These are phyloP conservation scores for Choanephora cucurbitarum DNA, from an alignment of 371 early-diverging fungal species.

Conservation along the genomic window DNA sequence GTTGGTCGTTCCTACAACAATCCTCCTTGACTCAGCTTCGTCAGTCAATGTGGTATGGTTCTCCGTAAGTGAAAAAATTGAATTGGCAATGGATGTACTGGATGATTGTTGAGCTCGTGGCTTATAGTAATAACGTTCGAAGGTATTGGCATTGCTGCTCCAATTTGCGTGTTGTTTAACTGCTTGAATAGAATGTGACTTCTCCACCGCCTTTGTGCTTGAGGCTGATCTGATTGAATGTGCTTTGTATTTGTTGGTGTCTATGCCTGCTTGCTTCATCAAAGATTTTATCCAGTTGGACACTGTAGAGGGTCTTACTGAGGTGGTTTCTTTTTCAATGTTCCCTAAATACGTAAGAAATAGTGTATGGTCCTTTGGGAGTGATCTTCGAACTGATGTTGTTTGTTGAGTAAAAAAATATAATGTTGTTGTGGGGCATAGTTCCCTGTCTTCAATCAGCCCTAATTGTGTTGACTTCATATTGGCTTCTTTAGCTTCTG, in stretches of 20 bases:
- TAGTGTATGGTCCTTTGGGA: not conserved
- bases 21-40: constrained; percentile 5
- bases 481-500: constrained; percentile 3
- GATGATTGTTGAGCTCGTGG: not conserved
- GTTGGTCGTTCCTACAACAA: constrained; percentile 8
- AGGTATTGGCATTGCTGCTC: not conserved
- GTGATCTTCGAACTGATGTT: not conserved
- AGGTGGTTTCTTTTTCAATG: not conserved
- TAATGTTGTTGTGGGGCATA: not conserved
- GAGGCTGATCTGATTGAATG: constrained; percentile 8
- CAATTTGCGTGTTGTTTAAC: constrained; percentile 17
- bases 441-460: not conserved
- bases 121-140: constrained; percentile 8
- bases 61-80: constrained; percentile 9
- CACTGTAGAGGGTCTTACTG: not conserved
- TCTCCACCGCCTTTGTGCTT: constrained; percentile 7
- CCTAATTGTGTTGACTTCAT: too few species aligned
- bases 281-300: not conserved
- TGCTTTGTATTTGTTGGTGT: not conserved
- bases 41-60: constrained; percentile 11
- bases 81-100: not conserved
- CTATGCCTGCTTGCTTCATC: constrained; percentile 1
- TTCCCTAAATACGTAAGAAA: constrained; percentile 2
- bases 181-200: not conserved
- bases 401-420: not conserved